phyloP scores from a whole-genome alignment of 805 yeast species.

The Starmerella gropengiesseri region DNA sequence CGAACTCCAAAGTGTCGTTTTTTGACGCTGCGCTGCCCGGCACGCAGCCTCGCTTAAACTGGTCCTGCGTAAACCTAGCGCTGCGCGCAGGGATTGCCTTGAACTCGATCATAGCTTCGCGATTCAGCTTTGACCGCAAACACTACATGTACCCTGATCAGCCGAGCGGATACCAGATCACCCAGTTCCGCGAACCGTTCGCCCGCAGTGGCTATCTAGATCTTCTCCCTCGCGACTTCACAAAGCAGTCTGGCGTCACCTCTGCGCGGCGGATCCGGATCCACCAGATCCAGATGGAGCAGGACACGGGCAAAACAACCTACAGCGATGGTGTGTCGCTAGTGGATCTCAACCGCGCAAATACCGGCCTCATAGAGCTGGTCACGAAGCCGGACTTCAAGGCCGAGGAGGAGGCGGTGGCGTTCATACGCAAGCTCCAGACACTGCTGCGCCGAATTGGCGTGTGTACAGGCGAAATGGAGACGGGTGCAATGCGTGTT shows the following conservation, averaged over 20 bases:
- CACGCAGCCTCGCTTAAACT: conserved; percentile 72
- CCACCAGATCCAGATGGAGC: conserved; percentile 82
- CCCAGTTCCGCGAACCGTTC: conserved; percentile 75
- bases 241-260: conserved; percentile 7
- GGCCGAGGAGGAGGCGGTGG: conserved; percentile 52
- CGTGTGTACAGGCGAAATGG: conserved; percentile 82
- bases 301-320: conserved; percentile 79
- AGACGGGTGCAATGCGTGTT: conserved; percentile 88
- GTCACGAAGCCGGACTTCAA: conserved; percentile 84
- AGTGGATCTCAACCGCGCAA: conserved; percentile 75
- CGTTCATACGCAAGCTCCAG: conserved; percentile 74
- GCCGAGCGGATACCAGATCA: conserved; percentile 90
- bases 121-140: conserved; percentile 76
- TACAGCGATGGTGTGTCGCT: conserved; percentile 39
- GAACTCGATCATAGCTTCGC: conserved; percentile 43
- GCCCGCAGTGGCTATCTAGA: conserved; percentile 55
- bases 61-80: conserved; percentile 61
- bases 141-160: conserved; percentile 96
- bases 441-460: conserved; percentile 53
- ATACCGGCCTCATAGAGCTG: conserved; percentile 78
- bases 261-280: conserved; percentile 34
- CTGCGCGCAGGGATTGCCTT: conserved; percentile 63
- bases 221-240: conserved; percentile 44
- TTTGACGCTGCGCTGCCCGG: conserved; percentile 89
- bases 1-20: conserved; percentile 61